Evolutionary conservation across 139 green algal species (phyloP).

Genomic region (Spirogloea muscicola): DNA sequence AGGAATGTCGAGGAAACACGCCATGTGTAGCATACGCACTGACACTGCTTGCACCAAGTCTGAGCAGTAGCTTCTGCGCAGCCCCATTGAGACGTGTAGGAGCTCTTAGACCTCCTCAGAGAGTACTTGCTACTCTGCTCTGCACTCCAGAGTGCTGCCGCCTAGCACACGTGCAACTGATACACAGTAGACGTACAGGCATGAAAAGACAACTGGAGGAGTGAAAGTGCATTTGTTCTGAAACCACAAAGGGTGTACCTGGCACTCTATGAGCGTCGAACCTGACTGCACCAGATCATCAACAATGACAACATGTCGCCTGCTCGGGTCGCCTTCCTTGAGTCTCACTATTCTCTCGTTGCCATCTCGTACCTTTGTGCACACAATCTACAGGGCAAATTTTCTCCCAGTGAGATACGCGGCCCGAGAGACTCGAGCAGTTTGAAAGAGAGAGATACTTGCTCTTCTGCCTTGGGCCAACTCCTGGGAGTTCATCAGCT

Average conservation of each 20-base stretch:
- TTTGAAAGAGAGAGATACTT: too few species aligned
- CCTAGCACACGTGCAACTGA: not conserved
- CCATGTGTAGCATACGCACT: constrained; percentile 95
- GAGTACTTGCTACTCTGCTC: too few species aligned
- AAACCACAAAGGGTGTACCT: too few species aligned
- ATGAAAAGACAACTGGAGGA: not conserved
- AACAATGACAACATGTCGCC: constrained; percentile 94
- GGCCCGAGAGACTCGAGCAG: too few species aligned
- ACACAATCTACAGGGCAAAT: constrained; percentile 95
- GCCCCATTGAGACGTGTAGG: too few species aligned
- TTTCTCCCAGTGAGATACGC: too few species aligned
- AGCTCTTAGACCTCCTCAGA: too few species aligned
- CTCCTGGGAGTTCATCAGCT: too few species aligned
- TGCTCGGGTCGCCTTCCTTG: constrained; percentile 80
- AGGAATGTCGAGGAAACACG: constrained; percentile 90
- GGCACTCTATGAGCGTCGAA: constrained; percentile 93
- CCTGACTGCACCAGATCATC: constrained; percentile 97
- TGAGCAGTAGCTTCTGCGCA: constrained; percentile 67
- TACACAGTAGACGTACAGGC: not conserved
- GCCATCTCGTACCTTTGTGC: constrained; percentile 94
- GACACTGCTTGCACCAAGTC: constrained; percentile 69
- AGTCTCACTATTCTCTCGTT: constrained; percentile 93
- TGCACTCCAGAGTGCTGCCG: not conserved
- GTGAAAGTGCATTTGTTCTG: too few species aligned
- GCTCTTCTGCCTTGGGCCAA: too few species aligned